Percentiles rank a stretch among this genome's conserved stretches.
Evolutionary conservation across 148 eudicot genomes (phyloP).

Genomic region (Rhododendron williamsianum): DNA sequence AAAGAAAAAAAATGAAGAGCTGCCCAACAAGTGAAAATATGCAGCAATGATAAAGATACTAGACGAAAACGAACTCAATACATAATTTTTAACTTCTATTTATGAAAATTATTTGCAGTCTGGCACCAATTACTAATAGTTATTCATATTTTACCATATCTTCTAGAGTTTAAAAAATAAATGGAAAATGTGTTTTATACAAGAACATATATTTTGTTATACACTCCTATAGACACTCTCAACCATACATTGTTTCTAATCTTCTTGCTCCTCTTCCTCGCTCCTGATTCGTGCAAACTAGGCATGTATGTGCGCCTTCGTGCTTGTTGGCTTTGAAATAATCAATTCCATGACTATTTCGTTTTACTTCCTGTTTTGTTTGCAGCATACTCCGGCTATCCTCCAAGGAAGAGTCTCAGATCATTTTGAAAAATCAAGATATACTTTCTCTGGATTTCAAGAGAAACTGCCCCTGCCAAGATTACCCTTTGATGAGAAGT

Average conservation of each 20-base stretch:
- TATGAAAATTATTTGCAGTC: not conserved
- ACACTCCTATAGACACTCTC: not conserved
- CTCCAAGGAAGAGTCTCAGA: constrained; percentile 43
- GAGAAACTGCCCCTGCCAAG: constrained; percentile 70
- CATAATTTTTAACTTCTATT: not conserved
- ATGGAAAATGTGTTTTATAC: not conserved
- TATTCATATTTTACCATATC: not conserved
- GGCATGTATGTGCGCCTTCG: not conserved
- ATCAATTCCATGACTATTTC: not conserved
- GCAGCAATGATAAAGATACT: not conserved
- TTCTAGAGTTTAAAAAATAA: not conserved
- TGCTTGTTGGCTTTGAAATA: not conserved
- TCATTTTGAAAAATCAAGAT: constrained; percentile 37
- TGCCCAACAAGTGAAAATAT: not conserved
- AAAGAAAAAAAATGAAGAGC: not conserved
- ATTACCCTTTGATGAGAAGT: constrained; percentile 60
- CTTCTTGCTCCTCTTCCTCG: not conserved
- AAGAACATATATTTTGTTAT: not conserved
- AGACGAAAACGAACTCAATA: not conserved
- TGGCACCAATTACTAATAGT: not conserved
- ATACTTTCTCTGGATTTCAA: constrained; percentile 45
- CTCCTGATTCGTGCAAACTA: not conserved
- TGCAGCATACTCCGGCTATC: constrained; percentile 51
- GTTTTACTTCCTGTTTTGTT: constrained; percentile 19
- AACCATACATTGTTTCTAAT: not conserved